Evolutionary conservation across 1,284 basidiomycete genomes (phyloP).

Genomic region (Pascua sp.): DNA sequence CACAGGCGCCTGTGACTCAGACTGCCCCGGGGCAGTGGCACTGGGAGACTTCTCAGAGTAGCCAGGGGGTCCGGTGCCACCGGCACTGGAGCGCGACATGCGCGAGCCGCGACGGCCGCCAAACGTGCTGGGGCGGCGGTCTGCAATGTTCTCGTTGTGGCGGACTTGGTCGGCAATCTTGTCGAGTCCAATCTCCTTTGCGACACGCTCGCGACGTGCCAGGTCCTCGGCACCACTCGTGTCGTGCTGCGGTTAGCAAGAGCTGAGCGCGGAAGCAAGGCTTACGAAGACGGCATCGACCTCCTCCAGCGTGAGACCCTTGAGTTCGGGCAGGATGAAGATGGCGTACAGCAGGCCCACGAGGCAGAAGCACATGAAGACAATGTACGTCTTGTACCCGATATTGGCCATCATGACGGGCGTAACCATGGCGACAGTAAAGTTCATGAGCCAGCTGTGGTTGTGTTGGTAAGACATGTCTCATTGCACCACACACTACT

Average conservation of each 20-base stretch:
- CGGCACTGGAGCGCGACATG: too few relatives aligned
- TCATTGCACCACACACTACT: neutral
- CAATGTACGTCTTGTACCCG: constrained; percentile 45
- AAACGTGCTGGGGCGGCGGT: too few relatives aligned
- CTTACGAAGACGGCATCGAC: constrained; percentile 38
- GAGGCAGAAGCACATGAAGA: constrained; percentile 47
- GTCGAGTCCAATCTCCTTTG: constrained; percentile 47
- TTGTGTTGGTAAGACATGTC: neutral
- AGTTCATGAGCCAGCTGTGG: constrained; percentile 33
- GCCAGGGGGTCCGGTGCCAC: too few relatives aligned
- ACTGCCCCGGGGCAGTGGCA: too few relatives aligned
- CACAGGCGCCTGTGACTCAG: too few relatives aligned
- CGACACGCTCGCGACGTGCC: constrained; percentile 40
- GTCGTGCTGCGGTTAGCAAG: constrained; percentile 23
- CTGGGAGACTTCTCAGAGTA: too few relatives aligned
- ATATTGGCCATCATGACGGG: constrained; percentile 37
- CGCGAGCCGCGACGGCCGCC: too few relatives aligned
- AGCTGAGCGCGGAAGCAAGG: neutral
- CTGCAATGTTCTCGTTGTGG: constrained; percentile 29
- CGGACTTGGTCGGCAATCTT: constrained; percentile 39
- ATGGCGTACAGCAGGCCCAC: constrained; percentile 41
- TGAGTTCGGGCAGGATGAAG: constrained; percentile 42
- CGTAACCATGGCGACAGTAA: constrained; percentile 42
- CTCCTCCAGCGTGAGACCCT: constrained; percentile 40
- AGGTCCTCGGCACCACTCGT: constrained; percentile 40